These are phyloP conservation scores for Neofusicoccum cordaticola DNA, from an alignment of 2,329 filamentous ascomycete genomes.

Conservation along the genomic window DNA sequence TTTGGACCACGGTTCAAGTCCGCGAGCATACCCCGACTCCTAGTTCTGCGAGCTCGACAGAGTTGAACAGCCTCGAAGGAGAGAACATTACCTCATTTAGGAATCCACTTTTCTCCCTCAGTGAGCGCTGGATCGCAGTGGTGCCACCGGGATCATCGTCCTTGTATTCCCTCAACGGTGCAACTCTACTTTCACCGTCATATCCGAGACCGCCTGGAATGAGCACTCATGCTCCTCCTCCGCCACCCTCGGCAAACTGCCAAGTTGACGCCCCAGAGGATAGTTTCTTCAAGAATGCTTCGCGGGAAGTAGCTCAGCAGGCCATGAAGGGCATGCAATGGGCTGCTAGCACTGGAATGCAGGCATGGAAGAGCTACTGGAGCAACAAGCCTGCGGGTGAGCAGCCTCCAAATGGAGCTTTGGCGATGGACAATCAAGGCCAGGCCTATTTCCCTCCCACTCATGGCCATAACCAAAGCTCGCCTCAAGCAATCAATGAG, in stretches of 20 bases:
- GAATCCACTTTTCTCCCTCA: constrained; percentile 66
- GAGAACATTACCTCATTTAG: constrained; percentile 43
- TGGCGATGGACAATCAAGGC: constrained; percentile 22
- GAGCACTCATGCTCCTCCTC: constrained; percentile 63
- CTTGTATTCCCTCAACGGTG: constrained; percentile 66
- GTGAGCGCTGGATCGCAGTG: constrained; percentile 73
- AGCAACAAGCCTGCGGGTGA: constrained; percentile 42
- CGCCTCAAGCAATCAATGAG: constrained; percentile 55
- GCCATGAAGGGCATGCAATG: constrained; percentile 71
- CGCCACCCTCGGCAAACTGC: constrained; percentile 64
- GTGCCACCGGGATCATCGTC: constrained; percentile 71
- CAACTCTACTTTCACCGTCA: constrained; percentile 51
- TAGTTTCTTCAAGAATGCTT: constrained; percentile 70
- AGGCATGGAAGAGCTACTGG: constrained; percentile 80
- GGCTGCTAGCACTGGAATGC: constrained; percentile 72
- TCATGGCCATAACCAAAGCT: constrained; percentile 61
- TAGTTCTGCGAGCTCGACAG: constrained; percentile 34
- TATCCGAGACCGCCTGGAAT: constrained; percentile 56
- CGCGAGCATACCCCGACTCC: constrained; percentile 34
- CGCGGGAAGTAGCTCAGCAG: constrained; percentile 76
- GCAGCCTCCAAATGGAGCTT: constrained; percentile 21
- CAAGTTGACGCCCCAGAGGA: constrained; percentile 72
- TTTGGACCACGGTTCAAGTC: constrained; percentile 82
- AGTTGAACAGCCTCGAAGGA: constrained; percentile 34
- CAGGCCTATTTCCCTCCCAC: constrained; percentile 70